These are phyloP conservation scores for Cordyceps farinosa DNA, from an alignment of 2,329 filamentous ascomycete genomes.

Conservation along the genomic window DNA sequence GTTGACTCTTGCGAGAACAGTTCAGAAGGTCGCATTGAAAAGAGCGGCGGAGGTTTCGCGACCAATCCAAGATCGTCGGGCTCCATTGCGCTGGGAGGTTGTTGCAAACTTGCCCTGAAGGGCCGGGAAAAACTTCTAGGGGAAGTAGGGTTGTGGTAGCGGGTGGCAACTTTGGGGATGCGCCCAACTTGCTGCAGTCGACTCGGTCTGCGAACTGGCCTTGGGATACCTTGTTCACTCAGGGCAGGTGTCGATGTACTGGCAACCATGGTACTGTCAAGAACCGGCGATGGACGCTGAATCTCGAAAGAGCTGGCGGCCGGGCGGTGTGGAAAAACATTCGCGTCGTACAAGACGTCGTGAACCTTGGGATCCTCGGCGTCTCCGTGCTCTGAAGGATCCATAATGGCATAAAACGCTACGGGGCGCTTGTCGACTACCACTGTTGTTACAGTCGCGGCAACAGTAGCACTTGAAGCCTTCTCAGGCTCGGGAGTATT, in stretches of 20 bases:
- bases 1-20: constrained; percentile 35
- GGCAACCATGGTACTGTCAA: not conserved
- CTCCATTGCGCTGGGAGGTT: constrained; percentile 28
- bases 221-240: not conserved
- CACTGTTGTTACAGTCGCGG: constrained; percentile 46
- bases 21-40: constrained; percentile 38
- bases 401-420: constrained; percentile 60
- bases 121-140: constrained; percentile 83
- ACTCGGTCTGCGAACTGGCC: constrained; percentile 37
- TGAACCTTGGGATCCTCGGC: constrained; percentile 37
- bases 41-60: constrained; percentile 45
- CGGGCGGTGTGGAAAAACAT: constrained; percentile 4
- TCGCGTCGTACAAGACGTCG: constrained; percentile 49
- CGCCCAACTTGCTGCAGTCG: constrained; percentile 78
- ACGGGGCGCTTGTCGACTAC: constrained; percentile 49
- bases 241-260: not conserved
- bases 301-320: constrained; percentile 15
- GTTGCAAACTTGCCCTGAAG: constrained; percentile 56
- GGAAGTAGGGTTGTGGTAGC: constrained; percentile 61
- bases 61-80: constrained; percentile 36
- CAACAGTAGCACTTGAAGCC: constrained; percentile 36
- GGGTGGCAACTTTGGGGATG: constrained; percentile 77
- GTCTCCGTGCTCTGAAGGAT: constrained; percentile 54
- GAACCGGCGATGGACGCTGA: not conserved
- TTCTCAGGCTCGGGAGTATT: constrained; percentile 40